Evolutionary conservation across 1,284 basidiomycete species (phyloP), one percentile per base, ranked within the genome.

Genomic region (Tilletia caries): DNA sequence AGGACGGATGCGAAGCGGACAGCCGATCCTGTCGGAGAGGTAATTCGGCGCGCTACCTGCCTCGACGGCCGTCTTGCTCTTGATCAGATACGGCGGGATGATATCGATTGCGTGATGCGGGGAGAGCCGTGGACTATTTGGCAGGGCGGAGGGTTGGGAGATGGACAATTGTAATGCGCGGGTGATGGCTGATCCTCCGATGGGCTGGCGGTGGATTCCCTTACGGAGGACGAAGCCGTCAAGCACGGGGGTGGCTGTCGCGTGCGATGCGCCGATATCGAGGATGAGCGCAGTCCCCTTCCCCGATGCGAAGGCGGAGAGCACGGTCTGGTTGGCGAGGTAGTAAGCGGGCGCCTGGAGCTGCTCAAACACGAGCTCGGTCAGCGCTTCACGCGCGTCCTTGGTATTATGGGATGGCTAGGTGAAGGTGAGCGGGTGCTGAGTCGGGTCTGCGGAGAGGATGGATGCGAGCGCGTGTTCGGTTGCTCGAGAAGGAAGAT

Each of bases 181-280:
- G 43, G 67, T 72, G 60, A 54, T 71, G 64, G 79, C 73, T 32
- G 79, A 75, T 23, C 81, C 81, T 4, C 75, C 75, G 46, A 77
- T 78, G 64, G 75, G 72, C 66, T 81, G 79, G 48, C 76, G 75
- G 43, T 77, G 75, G 81, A 71, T 73, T 90, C 95, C 95, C 87
- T 97, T 97, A 75, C 95, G 88, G 64, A 99, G 88, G 44, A 98
- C 95, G 79, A 98, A 99, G 0, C 96, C 96, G 79, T 99, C 96
- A 8, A 95, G 93, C 12, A 99, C 91, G 0, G 96, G 96, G 0
- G 93, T 93, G 20, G 96, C 92, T 72, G 92, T 95, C 10, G 91
- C 90, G 82, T 91, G 89, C 25, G 91, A 89, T 73, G 92, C 90
- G 3, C 96, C 96, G 52, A 98, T 88, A 79, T 98, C 95, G 64